Evolutionary conservation across 2,329 filamentous ascomycete species (phyloP).

Genomic region (Mycosphaerella sp.): DNA sequence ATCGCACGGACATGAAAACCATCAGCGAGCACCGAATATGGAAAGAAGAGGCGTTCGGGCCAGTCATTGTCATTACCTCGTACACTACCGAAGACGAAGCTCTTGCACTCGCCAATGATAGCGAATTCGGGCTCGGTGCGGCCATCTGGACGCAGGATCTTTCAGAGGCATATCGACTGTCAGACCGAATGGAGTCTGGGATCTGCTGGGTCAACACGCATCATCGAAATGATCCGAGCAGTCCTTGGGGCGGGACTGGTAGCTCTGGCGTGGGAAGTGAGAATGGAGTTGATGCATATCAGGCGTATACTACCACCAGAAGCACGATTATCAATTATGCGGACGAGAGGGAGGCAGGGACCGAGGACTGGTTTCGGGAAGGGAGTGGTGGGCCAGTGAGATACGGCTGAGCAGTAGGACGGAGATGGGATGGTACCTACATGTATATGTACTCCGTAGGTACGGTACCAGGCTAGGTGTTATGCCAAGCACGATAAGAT

Average conservation of each 20-base stretch:
- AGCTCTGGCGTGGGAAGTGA: conserved; percentile 63
- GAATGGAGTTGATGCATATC: conserved; percentile 55
- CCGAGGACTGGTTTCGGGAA: conserved; percentile 65
- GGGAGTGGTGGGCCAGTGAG: conserved; percentile 49
- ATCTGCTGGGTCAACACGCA: conserved; percentile 61
- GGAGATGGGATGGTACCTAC: too few species aligned
- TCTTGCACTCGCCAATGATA: conserved; percentile 45
- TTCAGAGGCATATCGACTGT: conserved; percentile 48
- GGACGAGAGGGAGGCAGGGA: conserved; percentile 45
- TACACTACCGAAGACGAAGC: conserved; percentile 40
- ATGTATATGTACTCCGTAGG: too few species aligned
- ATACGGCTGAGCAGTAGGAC: conserved; percentile 47
- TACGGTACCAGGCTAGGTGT: too few species aligned
- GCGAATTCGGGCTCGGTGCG: conserved; percentile 47
- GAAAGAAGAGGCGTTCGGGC: conserved; percentile 45
- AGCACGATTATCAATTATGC: conserved; percentile 67
- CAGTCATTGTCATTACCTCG: conserved; percentile 41
- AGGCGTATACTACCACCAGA: conserved; percentile 49
- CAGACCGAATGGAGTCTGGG: conserved; percentile 53
- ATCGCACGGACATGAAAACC: conserved; percentile 25
- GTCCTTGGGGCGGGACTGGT: conserved; percentile 63
- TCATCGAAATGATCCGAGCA: conserved; percentile 66
- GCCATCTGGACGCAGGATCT: conserved; percentile 49
- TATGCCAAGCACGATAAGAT: too few species aligned
- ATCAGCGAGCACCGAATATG: conserved; percentile 35